Conservation (phyloP, 2,329 filamentous ascomycete species). For the Colletotrichum caudatum region DNA sequence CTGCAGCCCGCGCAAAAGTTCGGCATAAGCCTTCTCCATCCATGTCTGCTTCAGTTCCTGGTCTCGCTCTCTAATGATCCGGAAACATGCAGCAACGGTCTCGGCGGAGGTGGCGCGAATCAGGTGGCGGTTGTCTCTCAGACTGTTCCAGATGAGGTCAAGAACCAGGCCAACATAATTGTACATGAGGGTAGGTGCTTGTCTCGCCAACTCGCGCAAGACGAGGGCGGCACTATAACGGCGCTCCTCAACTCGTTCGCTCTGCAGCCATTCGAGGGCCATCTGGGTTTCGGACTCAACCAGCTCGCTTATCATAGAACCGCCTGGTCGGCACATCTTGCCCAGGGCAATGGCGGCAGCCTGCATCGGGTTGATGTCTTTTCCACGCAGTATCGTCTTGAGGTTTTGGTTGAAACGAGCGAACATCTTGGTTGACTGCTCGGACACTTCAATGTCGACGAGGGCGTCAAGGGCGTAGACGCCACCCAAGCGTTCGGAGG, state of each 20-base stretch:
- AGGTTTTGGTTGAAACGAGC: constrained; percentile 94
- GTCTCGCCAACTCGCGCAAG: constrained; percentile 88
- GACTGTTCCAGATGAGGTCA: constrained; percentile 94
- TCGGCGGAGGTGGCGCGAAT: constrained; percentile 94
- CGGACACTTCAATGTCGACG: constrained; percentile 96
- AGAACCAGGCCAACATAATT: constrained; percentile 95
- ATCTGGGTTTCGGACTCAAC: constrained; percentile 98
- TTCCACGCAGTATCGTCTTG: constrained; percentile 87
- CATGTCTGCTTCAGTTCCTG: constrained; percentile 86
- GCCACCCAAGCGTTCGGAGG: constrained; percentile 89
- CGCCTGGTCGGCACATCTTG: constrained; percentile 90
- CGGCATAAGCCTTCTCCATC: constrained; percentile 92
- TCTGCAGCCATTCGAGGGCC: constrained; percentile 95
- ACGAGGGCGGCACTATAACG: constrained; percentile 94
- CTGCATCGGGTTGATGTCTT: constrained; percentile 91
- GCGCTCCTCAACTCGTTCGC: constrained; percentile 91
- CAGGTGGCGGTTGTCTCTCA: constrained; percentile 89
- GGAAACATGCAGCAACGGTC: constrained; percentile 93
- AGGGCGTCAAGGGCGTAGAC: constrained; percentile 92
- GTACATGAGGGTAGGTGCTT: constrained; percentile 95
- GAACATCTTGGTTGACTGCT: constrained; percentile 86
- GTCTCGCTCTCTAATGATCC: constrained; percentile 94
- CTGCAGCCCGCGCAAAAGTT: constrained; percentile 83
- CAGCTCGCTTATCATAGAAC: constrained; percentile 92
- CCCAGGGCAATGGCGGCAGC: constrained; percentile 90